These are phyloP conservation scores for Xylaria longipes DNA, from an alignment of 495 filamentous ascomycete genomes.

Conservation along the genomic window DNA sequence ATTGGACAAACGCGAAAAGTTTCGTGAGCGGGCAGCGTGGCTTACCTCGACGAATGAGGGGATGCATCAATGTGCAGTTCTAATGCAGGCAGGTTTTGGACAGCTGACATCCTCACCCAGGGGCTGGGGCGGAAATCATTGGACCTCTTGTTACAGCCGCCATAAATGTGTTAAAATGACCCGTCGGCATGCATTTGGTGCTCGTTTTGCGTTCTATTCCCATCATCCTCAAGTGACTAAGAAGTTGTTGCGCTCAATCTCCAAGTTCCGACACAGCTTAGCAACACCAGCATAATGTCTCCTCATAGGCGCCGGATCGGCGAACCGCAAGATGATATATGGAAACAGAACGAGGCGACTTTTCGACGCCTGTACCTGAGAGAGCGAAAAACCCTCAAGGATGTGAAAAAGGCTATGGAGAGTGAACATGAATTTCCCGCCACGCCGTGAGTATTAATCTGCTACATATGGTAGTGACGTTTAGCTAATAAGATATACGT, in stretches of 20 bases:
- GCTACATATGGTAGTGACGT: background rate
- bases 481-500: background rate
- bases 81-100: background rate
- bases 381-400: background rate
- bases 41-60: background rate
- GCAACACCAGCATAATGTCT: background rate
- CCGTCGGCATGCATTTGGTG: too few relatives aligned
- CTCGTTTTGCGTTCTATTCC: background rate
- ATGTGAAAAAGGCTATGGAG: background rate
- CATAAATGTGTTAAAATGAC: background rate
- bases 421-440: background rate
- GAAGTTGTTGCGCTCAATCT: background rate
- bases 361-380: background rate
- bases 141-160: background rate
- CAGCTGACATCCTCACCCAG: background rate
- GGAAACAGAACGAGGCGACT: background rate
- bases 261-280: background rate
- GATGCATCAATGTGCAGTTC: slow-evolving; percentile 3
- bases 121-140: background rate
- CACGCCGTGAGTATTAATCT: background rate
- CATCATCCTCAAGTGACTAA: background rate
- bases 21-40: too few relatives aligned
- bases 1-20: background rate
- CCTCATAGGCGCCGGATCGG: background rate
- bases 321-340: background rate